Base-by-base conservation (phyloP, 208 protist genomes). In the Naegleria fowleri region DNA sequence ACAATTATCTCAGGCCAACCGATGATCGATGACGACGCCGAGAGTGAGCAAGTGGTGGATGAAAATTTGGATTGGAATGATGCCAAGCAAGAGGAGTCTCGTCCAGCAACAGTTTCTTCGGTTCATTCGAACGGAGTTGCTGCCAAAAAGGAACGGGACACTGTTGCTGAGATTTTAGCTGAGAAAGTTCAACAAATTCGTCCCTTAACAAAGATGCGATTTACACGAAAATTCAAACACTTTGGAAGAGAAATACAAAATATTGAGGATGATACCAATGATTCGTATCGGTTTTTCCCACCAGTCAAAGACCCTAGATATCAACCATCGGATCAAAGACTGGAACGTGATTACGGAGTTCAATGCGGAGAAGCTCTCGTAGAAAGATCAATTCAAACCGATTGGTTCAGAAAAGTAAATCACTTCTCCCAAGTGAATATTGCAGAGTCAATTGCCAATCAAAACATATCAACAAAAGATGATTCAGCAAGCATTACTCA, bases 151-250 rank as follows among this genome's bases (percentile, higher is more conserved):
- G 67, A 79, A 36, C 5, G 16, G 36, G 67, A 79, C 29, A 79
- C 67, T 36, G 67, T 33, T 29, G 29, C 16, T 29, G 96, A 97
- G 91, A 96, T 97, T 58, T 84, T 48, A 0, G 93, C 92, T 58
- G 95, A 96, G 87, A 94, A 93, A 9, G 93, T 92, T 36, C 19
- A 88, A 36, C 33, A n/a, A 6, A 38, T 16, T n/a, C 51, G 85
- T 58, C 41, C 39, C 15, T 29, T 88, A 13, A 58, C 13, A 15
- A 58, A 58, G 19, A 22, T 58, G 9, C 55, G 15, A 39, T 88
- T 88, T 19, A 58, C 39, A 5, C 51, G 33, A 38, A 88, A 88
- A 58, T 40, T 29, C 5, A 88, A 88, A 39, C 40, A 58, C 33
- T 88, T 88, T 29, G 43, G 85, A 22, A 48, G 33, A 36, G 41